phyloP scores from a whole-genome alignment of 305 asterid species.

The Fraxinus angustifolia region DNA sequence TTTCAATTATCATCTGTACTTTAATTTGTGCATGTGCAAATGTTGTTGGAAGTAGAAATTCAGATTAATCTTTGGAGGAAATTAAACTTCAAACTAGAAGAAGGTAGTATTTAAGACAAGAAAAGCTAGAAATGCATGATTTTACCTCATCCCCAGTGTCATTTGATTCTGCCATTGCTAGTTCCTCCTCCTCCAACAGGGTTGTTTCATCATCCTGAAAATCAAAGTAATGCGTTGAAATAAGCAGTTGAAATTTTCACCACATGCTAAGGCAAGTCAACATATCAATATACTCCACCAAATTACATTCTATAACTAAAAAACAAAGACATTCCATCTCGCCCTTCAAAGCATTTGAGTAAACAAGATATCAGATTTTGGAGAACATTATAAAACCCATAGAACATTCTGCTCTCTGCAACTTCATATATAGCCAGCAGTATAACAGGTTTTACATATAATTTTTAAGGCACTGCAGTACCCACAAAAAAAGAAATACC shows the following conservation, averaged over 20 bases:
- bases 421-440: conserved; percentile 7
- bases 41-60: conserved; percentile 8
- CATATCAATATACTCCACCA: conserved; percentile 1
- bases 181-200: conserved; percentile 83
- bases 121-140: conserved; percentile 11
- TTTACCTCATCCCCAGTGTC: conserved; percentile 65
- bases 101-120: conserved; percentile 11
- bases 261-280: conserved; percentile 5
- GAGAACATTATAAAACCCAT: not conserved
- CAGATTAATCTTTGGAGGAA: conserved; percentile 9
- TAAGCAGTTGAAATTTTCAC: conserved; percentile 4
- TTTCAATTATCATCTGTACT: conserved; percentile 21
- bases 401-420: not conserved
- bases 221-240: conserved; percentile 19
- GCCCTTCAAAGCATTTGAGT: not conserved
- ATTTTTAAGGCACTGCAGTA: conserved; percentile 4
- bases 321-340: not conserved
- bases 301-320: not conserved
- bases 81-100: conserved; percentile 14
- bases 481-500: not conserved
- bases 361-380: not conserved
- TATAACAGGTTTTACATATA: not conserved
- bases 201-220: conserved; percentile 96
- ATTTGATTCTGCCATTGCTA: conserved; percentile 62
- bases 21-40: conserved; percentile 22